These are phyloP conservation scores for Metschnikowia dekortorum DNA, from an alignment of 805 yeast species.

Conservation along the genomic window DNA sequence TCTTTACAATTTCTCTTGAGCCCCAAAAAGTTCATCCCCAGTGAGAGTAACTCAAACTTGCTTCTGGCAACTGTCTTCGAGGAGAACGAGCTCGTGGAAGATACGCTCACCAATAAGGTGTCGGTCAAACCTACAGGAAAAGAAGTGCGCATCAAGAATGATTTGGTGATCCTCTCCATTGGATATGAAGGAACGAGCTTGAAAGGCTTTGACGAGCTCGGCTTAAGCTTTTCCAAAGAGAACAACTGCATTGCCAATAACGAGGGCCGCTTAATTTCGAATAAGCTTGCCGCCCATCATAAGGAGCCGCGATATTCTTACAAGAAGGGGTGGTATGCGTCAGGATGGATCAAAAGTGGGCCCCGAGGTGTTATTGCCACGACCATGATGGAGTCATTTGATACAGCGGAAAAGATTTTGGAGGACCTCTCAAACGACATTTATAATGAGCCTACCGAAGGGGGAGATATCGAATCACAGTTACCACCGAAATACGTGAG, in stretches of 20 bases:
- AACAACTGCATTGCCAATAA: slow-evolving; percentile 28
- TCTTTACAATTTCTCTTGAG: slow-evolving; percentile 61
- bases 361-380: slow-evolving; percentile 88
- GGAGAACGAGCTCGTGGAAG: slow-evolving; percentile 42
- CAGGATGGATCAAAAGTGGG: slow-evolving; percentile 90
- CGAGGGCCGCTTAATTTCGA: slow-evolving; percentile 28
- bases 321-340: slow-evolving; percentile 57
- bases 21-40: slow-evolving; percentile 52
- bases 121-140: slow-evolving; percentile 34
- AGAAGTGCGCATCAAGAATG: slow-evolving; percentile 39
- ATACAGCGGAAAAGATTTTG: slow-evolving; percentile 62
- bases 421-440: slow-evolving; percentile 45
- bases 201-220: slow-evolving; percentile 47
- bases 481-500: slow-evolving; percentile 26
- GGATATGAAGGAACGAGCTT: slow-evolving; percentile 76
- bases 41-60: slow-evolving; percentile 30
- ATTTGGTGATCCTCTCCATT: slow-evolving; percentile 71
- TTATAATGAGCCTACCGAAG: slow-evolving; percentile 18
- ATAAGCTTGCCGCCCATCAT: slow-evolving; percentile 13
- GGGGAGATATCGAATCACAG: slow-evolving; percentile 8
- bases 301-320: slow-evolving; percentile 20
- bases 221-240: slow-evolving; percentile 23
- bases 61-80: slow-evolving; percentile 47
- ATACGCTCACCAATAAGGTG: slow-evolving; percentile 23
- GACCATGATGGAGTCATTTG: slow-evolving; percentile 80